phyloP scores from a whole-genome alignment of 306 rosid species.

The Pyrus betulifolia region DNA sequence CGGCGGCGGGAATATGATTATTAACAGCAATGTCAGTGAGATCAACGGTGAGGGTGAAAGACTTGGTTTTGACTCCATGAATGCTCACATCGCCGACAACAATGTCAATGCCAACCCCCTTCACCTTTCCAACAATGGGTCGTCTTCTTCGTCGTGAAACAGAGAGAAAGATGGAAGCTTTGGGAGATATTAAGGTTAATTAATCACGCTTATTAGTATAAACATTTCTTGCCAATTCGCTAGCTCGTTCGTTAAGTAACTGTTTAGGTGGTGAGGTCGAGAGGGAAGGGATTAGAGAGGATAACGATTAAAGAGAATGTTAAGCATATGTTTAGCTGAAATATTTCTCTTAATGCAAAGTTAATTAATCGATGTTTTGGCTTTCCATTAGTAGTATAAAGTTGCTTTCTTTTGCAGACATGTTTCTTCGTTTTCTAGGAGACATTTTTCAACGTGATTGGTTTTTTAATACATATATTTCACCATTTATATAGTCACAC shows the following conservation, averaged over 20 bases:
- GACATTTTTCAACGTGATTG: too few relatives aligned
- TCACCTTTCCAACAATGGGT: conserved; percentile 40
- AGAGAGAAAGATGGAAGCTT: neutral
- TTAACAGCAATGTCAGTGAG: neutral
- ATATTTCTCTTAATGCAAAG: neutral
- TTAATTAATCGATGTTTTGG: neutral
- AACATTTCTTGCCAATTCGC: neutral
- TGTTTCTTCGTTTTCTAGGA: neutral
- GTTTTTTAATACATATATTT: too few relatives aligned
- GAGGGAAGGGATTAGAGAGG: neutral
- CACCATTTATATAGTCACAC: too few relatives aligned
- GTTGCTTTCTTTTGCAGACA: neutral
- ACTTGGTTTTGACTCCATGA: conserved; percentile 8
- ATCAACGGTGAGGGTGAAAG: neutral
- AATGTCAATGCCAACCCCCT: conserved; percentile 13
- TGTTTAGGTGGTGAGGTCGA: neutral
- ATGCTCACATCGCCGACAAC: neutral
- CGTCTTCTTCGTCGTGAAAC: conserved; percentile 32
- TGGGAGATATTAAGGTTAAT: neutral
- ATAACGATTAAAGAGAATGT: neutral
- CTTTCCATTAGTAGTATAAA: neutral
- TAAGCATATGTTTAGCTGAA: neutral
- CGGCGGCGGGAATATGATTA: neutral
- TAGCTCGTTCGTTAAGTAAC: neutral
- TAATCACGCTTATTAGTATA: neutral